Evolutionary conservation across 1,284 basidiomycete species (phyloP), one percentile per base, ranked within the genome.

Genomic region (Moesziomyces parantarcticus): DNA sequence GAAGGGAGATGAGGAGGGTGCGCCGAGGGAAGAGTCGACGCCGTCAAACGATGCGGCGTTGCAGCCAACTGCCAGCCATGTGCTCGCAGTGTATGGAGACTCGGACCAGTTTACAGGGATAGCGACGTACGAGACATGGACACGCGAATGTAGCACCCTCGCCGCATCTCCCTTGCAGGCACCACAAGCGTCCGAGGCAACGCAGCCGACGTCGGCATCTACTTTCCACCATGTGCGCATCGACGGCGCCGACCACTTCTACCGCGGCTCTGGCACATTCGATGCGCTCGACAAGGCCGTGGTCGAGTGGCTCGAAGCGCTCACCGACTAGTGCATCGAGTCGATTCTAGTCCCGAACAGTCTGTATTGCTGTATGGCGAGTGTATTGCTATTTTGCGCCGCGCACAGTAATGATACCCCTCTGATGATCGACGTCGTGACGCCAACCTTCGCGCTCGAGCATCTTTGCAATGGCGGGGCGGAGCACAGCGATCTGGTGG

Each of bases 371-470:
- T 9, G 49, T 8, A 41, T 5, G 3, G n/a, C n/a, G 14, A 21
- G 13, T 18, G 3, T 44, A 40, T 16, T 23, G 44, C 62, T 71
- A 72, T n/a, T 57, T 76, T 29, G 56, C 50, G 10, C 74, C 74
- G 3, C 69, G 55, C 34, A 76, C 74, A n/a, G 51, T 58, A 20
- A 76, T 76, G 36, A 61, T 50, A 23, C 75, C 71, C 13, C 63
- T 51, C 29, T 48, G 47, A 40, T 70, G 67, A 49, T 77, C 71
- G 22, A 71, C 61, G 43, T 76, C 75, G 43, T 67, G 72, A 16
- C 73, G 66, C 83, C 83, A 84, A 0, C 83, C 83, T 18, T 83
- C 71, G 26, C 78, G 50, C 50, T 83, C 79, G 46, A 84, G 65
- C 71, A 81, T 76, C 56, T 77, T 78, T 6, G 74, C 73, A 8